These are phyloP conservation scores for Nemophila menziesii DNA, from an alignment of 257 asterid genomes.

Conservation along the genomic window DNA sequence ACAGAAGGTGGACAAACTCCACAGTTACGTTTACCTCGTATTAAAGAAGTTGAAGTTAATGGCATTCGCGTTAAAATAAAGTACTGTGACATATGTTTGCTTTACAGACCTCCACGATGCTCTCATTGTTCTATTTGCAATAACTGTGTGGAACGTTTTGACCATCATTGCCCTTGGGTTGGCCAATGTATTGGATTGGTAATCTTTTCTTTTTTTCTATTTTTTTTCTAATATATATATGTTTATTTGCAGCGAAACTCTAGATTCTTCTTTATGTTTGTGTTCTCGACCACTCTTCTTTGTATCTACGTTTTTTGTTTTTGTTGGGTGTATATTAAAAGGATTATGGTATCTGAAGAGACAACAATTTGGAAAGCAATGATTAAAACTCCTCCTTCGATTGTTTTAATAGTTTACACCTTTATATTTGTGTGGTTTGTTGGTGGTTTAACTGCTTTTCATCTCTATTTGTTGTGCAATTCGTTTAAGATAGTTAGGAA, in stretches of 20 bases:
- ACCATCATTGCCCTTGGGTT: constrained; percentile 99
- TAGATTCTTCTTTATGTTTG: constrained; percentile 98
- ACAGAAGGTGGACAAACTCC: constrained; percentile 74
- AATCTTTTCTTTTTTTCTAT: constrained; percentile 16
- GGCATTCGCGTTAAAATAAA: constrained; percentile 72
- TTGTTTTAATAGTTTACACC: constrained; percentile 71
- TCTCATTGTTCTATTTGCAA: constrained; percentile 98
- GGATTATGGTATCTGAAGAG: constrained; percentile 54
- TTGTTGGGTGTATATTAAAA: constrained; percentile 85
- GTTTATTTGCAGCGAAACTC: constrained; percentile 75
- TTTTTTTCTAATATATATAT: too few relatives aligned
- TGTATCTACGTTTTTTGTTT: constrained; percentile 74
- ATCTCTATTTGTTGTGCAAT: constrained; percentile 49
- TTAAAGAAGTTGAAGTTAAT: constrained; percentile 81
- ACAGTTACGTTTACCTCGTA: constrained; percentile 77
- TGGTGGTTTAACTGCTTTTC: constrained; percentile 92
- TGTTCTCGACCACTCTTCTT: constrained; percentile 87
- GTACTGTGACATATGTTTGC: constrained; percentile 97
- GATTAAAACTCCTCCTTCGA: constrained; percentile 86
- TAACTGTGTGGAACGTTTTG: constrained; percentile 88
- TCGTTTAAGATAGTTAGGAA: constrained; percentile 53
- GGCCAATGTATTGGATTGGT: constrained; percentile 98
- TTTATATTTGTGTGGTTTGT: constrained; percentile 92
- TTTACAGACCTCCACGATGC: constrained; percentile 96
- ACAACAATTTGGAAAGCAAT: constrained; percentile 79